These are phyloP conservation scores for Cubamyces sp. DNA, from an alignment of 768 basidiomycete species.

Conservation along the genomic window DNA sequence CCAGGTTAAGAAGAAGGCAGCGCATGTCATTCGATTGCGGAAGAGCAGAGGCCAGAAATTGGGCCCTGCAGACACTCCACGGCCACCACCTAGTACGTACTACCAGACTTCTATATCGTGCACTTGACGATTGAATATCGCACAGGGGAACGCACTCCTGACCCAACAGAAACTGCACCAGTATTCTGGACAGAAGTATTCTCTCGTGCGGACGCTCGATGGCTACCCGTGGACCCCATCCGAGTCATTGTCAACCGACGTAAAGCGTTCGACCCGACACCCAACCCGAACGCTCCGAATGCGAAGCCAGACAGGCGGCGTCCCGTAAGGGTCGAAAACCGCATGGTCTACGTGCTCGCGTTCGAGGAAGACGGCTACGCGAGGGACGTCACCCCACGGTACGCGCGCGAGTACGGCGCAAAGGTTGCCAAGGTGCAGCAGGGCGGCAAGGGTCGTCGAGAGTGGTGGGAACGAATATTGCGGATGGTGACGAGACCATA, in stretches of 20 bases:
- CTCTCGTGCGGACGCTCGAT: conserved; percentile 86
- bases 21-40: conserved; percentile 60
- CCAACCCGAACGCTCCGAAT: conserved; percentile 30
- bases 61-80: conserved; percentile 32
- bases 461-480: conserved; percentile 87
- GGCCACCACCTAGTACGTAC: conserved; percentile 20
- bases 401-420: conserved; percentile 79
- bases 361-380: conserved; percentile 95
- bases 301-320: conserved; percentile 21
- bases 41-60: conserved; percentile 53
- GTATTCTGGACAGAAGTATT: conserved; percentile 98
- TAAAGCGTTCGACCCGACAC: conserved; percentile 76
- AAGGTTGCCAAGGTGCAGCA: conserved; percentile 83
- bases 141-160: conserved; percentile 39
- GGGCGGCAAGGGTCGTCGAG: conserved; percentile 64
- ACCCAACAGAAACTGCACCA: conserved; percentile 72
- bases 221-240: conserved; percentile 93
- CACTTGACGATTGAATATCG: neutral
- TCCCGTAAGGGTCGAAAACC: conserved; percentile 58
- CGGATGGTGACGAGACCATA: conserved; percentile 71
- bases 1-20: conserved; percentile 62
- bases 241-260: conserved; percentile 80
- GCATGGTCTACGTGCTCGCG: conserved; percentile 91
- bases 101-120: neutral
- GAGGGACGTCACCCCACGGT: conserved; percentile 89